Conservation (phyloP, 495 filamentous ascomycete genomes). For the Cryomyces minteri region DNA sequence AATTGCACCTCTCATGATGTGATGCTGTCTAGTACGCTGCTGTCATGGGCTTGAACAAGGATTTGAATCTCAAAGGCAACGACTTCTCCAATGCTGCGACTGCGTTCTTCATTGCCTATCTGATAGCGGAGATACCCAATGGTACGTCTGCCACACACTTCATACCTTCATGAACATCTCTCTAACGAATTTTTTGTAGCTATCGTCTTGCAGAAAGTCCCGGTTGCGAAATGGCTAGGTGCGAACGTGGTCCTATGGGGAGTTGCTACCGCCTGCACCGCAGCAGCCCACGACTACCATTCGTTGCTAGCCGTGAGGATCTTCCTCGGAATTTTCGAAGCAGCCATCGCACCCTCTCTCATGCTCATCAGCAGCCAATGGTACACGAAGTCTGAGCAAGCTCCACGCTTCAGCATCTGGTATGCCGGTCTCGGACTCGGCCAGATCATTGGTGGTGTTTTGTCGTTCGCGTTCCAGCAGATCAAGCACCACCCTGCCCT, state of each 20-base stretch:
- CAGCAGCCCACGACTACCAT: slow-evolving; percentile 30
- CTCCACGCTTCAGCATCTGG: slow-evolving; percentile 44
- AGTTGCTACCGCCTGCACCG: slow-evolving; percentile 37
- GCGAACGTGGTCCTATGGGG: slow-evolving; percentile 18
- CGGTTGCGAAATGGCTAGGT: slow-evolving; percentile 10
- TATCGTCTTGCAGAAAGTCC: slow-evolving; percentile 15
- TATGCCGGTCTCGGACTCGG: slow-evolving; percentile 44
- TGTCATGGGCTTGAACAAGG: slow-evolving; percentile 34
- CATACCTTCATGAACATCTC: not conserved
- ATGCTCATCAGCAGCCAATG: slow-evolving; percentile 36
- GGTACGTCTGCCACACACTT: slow-evolving; percentile 13
- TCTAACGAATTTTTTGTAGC: not conserved
- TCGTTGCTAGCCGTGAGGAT: slow-evolving; percentile 30
- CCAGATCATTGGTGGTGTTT: slow-evolving; percentile 35
- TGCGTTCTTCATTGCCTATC: slow-evolving; percentile 36
- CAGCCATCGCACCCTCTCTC: slow-evolving; percentile 39
- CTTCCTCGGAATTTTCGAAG: slow-evolving; percentile 47
- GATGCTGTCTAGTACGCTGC: slow-evolving; percentile 28
- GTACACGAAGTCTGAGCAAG: slow-evolving; percentile 45
- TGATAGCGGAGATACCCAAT: slow-evolving; percentile 34
- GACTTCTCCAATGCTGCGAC: slow-evolving; percentile 37
- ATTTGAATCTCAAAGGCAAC: slow-evolving; percentile 30
- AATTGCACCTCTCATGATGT: not conserved
- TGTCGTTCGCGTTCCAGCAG: slow-evolving; percentile 39
- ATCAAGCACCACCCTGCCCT: slow-evolving; percentile 22